Percentiles rank a stretch among this genome's conserved stretches.
Evolutionary conservation across 257 asterid genomes (phyloP).

Genomic region (Ocimum tenuiflorum): DNA sequence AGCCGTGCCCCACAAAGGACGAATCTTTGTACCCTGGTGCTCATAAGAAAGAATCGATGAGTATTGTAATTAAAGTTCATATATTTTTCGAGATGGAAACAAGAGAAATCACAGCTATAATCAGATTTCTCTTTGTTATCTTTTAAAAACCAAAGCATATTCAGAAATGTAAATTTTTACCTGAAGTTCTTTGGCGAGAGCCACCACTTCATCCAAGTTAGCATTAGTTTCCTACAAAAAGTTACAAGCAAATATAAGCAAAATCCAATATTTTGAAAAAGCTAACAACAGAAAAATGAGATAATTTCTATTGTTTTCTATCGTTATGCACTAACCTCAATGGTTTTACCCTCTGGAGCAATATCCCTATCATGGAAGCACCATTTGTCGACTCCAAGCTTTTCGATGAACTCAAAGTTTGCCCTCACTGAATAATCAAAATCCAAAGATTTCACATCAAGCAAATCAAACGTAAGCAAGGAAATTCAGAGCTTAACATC

Average conservation of each 20-base stretch:
- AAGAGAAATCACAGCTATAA: not conserved
- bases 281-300: not conserved
- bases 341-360: conserved; percentile 90
- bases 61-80: not conserved
- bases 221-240: conserved; percentile 78
- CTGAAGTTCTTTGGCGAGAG: conserved; percentile 96
- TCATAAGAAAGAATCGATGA: conserved; percentile 11
- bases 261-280: not conserved
- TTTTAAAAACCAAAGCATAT: not conserved
- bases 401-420: conserved; percentile 83
- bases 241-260: not conserved
- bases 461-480: not conserved
- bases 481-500: conserved; percentile 32
- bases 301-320: not conserved
- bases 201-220: conserved; percentile 89
- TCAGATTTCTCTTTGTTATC: not conserved
- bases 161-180: conserved; percentile 31
- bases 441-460: conserved; percentile 7
- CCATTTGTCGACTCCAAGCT: conserved; percentile 88
- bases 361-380: conserved; percentile 96
- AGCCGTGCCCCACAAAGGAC: conserved; percentile 95
- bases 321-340: conserved; percentile 56
- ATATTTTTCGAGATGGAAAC: not conserved
- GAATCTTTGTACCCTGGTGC: conserved; percentile 58
- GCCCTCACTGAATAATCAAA: conserved; percentile 72